Percentiles rank a stretch among this genome's conserved stretches.
These are phyloP conservation scores for Marasmius oreades DNA, from an alignment of 1,284 basidiomycete species.

Conservation along the genomic window DNA sequence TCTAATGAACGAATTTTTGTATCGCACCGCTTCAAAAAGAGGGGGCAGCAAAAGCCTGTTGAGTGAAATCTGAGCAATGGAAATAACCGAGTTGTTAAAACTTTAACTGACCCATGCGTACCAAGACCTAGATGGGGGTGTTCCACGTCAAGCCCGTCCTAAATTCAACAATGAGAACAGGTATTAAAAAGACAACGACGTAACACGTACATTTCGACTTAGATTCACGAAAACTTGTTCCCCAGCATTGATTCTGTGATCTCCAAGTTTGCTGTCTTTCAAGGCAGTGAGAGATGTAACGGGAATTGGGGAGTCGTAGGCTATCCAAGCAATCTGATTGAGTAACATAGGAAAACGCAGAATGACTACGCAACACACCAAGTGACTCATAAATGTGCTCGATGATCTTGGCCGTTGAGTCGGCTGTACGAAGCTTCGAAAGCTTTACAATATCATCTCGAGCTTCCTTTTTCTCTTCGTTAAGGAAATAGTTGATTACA, in stretches of 20 bases:
- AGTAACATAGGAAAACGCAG: neutral
- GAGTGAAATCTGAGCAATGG: neutral
- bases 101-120: constrained; percentile 1
- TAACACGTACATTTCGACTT: constrained; percentile 6
- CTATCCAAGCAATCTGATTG: neutral
- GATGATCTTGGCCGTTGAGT: constrained; percentile 33
- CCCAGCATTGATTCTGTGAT: constrained; percentile 24
- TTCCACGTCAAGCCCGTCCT: neutral
- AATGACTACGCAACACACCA: constrained; percentile 32
- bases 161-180: constrained; percentile 13
- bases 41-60: constrained; percentile 35
- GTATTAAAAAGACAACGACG: neutral
- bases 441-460: constrained; percentile 42
- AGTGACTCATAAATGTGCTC: constrained; percentile 50
- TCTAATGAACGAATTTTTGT: neutral
- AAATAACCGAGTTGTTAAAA: neutral
- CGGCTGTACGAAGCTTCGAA: constrained; percentile 22
- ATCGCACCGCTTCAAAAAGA: constrained; percentile 42
- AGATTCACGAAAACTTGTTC: constrained; percentile 19
- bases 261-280: constrained; percentile 22
- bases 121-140: neutral
- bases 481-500: constrained; percentile 63
- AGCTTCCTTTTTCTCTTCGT: constrained; percentile 34
- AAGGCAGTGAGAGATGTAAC: constrained; percentile 40
- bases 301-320: constrained; percentile 26